Percentiles rank a stretch among this genome's conserved stretches.
Evolutionary conservation across 1,139 yeast genomes (phyloP).

Genomic region (Diutina scorzettiae): DNA sequence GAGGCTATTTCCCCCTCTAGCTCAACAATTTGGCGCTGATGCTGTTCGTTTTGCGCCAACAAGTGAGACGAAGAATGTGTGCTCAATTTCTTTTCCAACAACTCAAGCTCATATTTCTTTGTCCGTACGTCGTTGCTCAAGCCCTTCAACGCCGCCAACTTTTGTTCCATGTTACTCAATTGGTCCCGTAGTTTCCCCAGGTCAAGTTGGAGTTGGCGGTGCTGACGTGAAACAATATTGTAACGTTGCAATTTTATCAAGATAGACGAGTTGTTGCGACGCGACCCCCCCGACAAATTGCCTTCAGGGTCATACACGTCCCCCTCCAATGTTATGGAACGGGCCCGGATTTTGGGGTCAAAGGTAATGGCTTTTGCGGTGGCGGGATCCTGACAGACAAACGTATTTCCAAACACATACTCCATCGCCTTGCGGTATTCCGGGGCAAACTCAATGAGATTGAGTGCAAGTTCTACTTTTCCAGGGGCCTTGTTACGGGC

Average conservation of each 20-base stretch:
- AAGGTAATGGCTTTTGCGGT: conserved; percentile 84
- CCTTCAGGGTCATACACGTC: conserved; percentile 96
- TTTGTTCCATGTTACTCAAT: conserved; percentile 31
- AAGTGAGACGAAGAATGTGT: conserved; percentile 50
- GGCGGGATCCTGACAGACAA: conserved; percentile 77
- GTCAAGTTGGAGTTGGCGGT: conserved; percentile 27
- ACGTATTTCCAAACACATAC: conserved; percentile 78
- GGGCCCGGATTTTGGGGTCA: conserved; percentile 64
- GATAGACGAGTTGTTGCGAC: conserved; percentile 46
- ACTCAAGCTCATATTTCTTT: conserved; percentile 53
- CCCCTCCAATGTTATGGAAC: conserved; percentile 90
- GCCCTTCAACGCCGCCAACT: conserved; percentile 41
- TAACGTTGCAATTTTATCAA: conserved; percentile 59
- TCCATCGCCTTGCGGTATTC: conserved; percentile 78
- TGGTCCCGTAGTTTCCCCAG: conserved; percentile 28
- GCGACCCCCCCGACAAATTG: conserved; percentile 90
- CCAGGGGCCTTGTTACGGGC: conserved; percentile 72
- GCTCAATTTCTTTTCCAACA: conserved; percentile 48
- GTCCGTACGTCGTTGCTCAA: conserved; percentile 57
- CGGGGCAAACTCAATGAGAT: conserved; percentile 61
- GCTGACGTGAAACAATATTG: conserved; percentile 35
- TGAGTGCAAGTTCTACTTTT: conserved; percentile 77
- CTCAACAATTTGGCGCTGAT: conserved; percentile 35
- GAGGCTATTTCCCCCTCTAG: conserved; percentile 28
- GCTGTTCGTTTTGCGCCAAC: conserved; percentile 37